Conservation (phyloP, 352 stramenopile species). For the Pythium coloratum region DNA sequence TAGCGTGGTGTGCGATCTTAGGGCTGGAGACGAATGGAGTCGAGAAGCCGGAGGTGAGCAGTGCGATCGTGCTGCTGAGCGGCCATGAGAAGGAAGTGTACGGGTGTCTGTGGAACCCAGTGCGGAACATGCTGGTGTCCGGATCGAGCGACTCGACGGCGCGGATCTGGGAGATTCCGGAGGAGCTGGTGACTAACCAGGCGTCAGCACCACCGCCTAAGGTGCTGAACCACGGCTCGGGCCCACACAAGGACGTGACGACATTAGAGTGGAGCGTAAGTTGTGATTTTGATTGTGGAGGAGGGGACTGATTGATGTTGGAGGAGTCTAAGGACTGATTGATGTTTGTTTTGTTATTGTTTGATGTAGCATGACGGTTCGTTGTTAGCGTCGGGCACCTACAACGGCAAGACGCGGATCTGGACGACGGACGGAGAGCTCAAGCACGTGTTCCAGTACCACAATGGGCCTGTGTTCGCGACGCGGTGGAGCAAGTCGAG, state of each 20-base stretch:
- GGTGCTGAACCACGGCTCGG: conserved; percentile 78
- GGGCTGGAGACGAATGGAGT: conserved; percentile 60
- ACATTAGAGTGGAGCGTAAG: conserved; percentile 97
- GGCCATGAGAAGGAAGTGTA: conserved; percentile 93
- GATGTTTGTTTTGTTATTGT: conserved; percentile 13
- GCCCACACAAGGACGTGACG: conserved; percentile 96
- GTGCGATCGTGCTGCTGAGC: conserved; percentile 61
- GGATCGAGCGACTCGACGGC: conserved; percentile 95
- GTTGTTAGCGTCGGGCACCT: conserved; percentile 93
- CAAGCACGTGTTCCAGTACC: conserved; percentile 81
- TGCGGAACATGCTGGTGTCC: conserved; percentile 94
- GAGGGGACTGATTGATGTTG: neutral
- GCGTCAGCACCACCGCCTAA: conserved; percentile 40
- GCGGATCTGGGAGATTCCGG: conserved; percentile 93
- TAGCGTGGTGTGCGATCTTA: conserved; percentile 18
- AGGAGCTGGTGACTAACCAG: conserved; percentile 45
- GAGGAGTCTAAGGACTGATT: conserved; percentile 23
- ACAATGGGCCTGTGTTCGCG: conserved; percentile 86
- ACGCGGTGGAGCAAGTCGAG: conserved; percentile 82
- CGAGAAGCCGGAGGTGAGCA: conserved; percentile 58
- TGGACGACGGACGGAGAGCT: conserved; percentile 78
- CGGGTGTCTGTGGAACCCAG: conserved; percentile 97
- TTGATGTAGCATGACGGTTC: conserved; percentile 80
- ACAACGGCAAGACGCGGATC: conserved; percentile 92
- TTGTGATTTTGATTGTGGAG: conserved; percentile 10